Conservation (phyloP, 306 rosid genomes). For the Gastrolobium bilobum region DNA sequence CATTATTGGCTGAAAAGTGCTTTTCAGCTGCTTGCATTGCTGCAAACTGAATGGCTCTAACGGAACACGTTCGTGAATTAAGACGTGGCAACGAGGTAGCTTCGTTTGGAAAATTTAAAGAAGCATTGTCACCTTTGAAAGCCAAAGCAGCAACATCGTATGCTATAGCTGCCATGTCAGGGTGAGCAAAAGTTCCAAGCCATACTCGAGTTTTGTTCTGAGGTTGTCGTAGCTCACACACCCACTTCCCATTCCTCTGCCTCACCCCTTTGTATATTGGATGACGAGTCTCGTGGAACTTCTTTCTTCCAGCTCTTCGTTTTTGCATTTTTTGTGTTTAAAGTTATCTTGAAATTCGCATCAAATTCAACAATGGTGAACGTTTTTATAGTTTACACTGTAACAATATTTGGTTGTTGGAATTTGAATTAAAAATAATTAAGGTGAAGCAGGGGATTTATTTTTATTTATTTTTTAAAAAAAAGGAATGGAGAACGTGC, state of each 20-base stretch:
- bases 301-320: conserved; percentile 71
- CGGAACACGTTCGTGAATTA: conserved; percentile 35
- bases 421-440: too few relatives aligned
- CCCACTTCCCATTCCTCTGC: conserved; percentile 81
- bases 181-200: conserved; percentile 73
- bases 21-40: conserved; percentile 48
- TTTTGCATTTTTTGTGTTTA: conserved; percentile 42
- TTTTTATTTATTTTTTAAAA: too few relatives aligned
- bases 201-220: conserved; percentile 65
- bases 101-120: conserved; percentile 60
- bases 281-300: conserved; percentile 79
- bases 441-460: too few relatives aligned
- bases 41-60: conserved; percentile 50
- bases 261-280: conserved; percentile 78
- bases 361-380: not conserved
- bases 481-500: not conserved
- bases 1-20: not conserved
- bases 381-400: not conserved
- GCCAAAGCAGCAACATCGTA: conserved; percentile 75
- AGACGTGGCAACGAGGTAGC: conserved; percentile 40
- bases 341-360: not conserved
- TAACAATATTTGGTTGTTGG: not conserved
- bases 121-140: conserved; percentile 58
- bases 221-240: conserved; percentile 73
- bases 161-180: conserved; percentile 81